Base-by-base conservation (phyloP, 805 yeast species). In the Pichia membranifaciens region DNA sequence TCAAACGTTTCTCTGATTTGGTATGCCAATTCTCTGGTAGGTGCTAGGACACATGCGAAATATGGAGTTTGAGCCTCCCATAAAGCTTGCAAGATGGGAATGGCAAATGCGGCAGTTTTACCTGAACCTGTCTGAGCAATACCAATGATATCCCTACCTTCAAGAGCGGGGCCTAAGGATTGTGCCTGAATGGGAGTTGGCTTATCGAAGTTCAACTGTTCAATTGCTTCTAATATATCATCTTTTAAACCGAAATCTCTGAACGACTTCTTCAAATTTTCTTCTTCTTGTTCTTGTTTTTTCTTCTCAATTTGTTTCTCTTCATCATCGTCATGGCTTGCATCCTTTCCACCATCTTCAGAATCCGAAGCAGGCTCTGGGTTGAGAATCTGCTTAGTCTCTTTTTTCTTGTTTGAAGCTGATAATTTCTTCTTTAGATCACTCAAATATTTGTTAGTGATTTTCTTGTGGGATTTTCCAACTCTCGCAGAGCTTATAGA, bases 121-220 rank as follows among this genome's bases (percentile, higher is more conserved):
- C 99, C 99, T 4, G 96, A 87, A 39, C 99, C 99, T 0, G 99
- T 91, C 61, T 91, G 96, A 0, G 99, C 99, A 52, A 91, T 75
- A 13, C 99, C 99, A 60, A 91, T 89, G 41, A 91, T 83, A 68
- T 91, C 99, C 54, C 88, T 80, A 3, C 96, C 96, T 55, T 84
- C 79, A 17, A 93, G 68, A 3, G 96, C 96, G 54, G 85, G 84
- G 1, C 98, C 98, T 52, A 91, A 85, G 12, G 96, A 78, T 65
- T 87, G 88, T 7, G 83, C 77, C 69, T 91, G 99, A 64, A 91
- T 93, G 10, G 98, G 96, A 0, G 98, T 90, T 37, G 99, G 98
- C 54, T 75, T 80, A 16, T 78, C 71, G 65, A 74, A 93, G 48
- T 87, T 84, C 69, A 93, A 69, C 29, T 74, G 73, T 47, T 81